Base-by-base conservation (phyloP, 768 basidiomycete species). In the Epithele typhae region DNA sequence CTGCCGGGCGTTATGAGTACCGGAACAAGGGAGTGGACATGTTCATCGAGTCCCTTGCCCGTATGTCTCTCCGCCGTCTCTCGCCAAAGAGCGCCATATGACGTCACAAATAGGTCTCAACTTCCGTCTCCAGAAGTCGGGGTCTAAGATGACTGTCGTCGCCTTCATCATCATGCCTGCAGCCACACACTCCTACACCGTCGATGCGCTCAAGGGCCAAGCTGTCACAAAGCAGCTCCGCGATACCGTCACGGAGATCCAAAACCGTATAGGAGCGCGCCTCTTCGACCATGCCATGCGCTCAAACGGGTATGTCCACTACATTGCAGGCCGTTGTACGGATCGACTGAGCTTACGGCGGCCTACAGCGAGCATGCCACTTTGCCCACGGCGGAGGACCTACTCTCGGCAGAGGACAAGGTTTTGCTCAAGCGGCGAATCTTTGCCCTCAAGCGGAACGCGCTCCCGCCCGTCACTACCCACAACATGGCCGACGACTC, bases 131-230 rank as follows among this genome's bases (percentile, higher is more conserved):
- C 76, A 83, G 61, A 70, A 78, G 51, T 59, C 71, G 15, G 81
- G 79, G 17, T 86, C 89, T 14, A 79, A 75, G 52, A 78, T 80
- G 38, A 97, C 96, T 6, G 83, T 98, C 45, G 90, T 99, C 37
- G 96, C 96, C 0, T 99, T 99, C 74, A 91, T 99, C 65, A 97
- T 99, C 67, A 95, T 96, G 89, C 96, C 96, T 18, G 96, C 96
- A 5, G 69, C 89, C 9, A 97, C 92, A 1, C 87, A 94, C 60
- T 95, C 92, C 4, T 99, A 98, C 70, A 97, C 95, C 19, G 81
- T 99, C 59, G 96, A 99, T 59, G 92, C 96, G 0, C 80, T 99
- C 53, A 99, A 99, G 65, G 86, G 86, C 10, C 96, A 98, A 60
- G 96, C 96, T 12, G 96, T 97, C 40, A 97, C 91, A 48, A 95